Conservation (phyloP, 2,329 filamentous ascomycete genomes). For the Verticillium dahliae region DNA sequence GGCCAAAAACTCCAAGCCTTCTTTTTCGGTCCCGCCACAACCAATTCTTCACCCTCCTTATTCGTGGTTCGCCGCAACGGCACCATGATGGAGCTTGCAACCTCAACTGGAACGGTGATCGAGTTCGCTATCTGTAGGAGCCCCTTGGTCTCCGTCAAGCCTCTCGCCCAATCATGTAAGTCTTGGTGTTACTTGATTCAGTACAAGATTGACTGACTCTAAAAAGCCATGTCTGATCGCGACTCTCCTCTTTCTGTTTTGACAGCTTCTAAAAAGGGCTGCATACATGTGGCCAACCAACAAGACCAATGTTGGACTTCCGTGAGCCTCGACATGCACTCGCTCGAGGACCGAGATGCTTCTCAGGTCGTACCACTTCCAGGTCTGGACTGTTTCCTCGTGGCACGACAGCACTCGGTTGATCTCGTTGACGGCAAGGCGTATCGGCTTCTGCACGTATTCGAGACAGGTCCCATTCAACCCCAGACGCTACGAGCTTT, state of each 20-base stretch:
- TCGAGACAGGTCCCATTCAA: slow-evolving; percentile 51
- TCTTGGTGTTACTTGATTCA: not conserved
- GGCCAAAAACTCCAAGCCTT: slow-evolving; percentile 56
- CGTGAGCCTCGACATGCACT: slow-evolving; percentile 34
- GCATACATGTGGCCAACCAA: slow-evolving; percentile 39
- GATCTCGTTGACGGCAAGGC: slow-evolving; percentile 46
- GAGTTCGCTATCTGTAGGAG: slow-evolving; percentile 45
- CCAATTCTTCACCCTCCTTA: slow-evolving; percentile 35
- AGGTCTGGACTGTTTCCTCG: slow-evolving; percentile 51
- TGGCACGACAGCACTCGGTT: slow-evolving; percentile 50
- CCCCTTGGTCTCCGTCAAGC: slow-evolving; percentile 42
- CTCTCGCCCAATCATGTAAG: slow-evolving; percentile 21
- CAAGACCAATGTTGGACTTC: slow-evolving; percentile 39
- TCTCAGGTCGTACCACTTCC: slow-evolving; percentile 54
- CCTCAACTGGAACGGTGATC: slow-evolving; percentile 33
- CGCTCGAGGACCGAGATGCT: slow-evolving; percentile 35
- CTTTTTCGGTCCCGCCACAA: slow-evolving; percentile 47
- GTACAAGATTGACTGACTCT: slow-evolving; percentile 2
- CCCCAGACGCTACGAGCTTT: slow-evolving; percentile 55
- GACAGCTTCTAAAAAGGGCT: slow-evolving; percentile 42
- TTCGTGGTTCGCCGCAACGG: slow-evolving; percentile 61
- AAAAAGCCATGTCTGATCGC: slow-evolving; percentile 12
- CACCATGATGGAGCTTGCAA: slow-evolving; percentile 50
- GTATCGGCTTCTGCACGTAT: slow-evolving; percentile 49
- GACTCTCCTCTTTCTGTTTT: slow-evolving; percentile 28